Conservation (phyloP, 2,329 filamentous ascomycete genomes). For the Pseudogymnoascus sp. region DNA sequence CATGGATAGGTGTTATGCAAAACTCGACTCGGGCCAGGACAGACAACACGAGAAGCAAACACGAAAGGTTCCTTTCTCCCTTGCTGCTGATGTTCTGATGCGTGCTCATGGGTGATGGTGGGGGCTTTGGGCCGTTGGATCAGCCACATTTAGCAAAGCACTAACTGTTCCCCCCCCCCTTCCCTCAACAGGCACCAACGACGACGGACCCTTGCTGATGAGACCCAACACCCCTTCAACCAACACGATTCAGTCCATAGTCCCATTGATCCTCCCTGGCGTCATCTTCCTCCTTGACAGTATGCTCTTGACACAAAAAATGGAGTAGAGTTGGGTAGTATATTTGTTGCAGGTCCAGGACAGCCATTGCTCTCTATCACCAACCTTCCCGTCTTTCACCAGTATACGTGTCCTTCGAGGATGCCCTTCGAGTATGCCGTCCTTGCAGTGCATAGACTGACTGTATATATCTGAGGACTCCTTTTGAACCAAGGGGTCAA, state of each 20-base stretch:
- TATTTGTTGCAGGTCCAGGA: not conserved
- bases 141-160: constrained; percentile 6
- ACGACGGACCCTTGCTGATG: constrained; percentile 5
- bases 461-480: not conserved
- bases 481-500: not conserved
- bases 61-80: not conserved
- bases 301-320: constrained; percentile 6
- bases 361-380: not conserved
- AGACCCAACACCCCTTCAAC: constrained; percentile 8
- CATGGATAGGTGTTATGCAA: not conserved
- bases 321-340: not conserved
- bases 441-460: not conserved
- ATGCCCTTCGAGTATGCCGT: not conserved
- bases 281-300: not conserved
- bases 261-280: not conserved
- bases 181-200: constrained; percentile 7
- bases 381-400: not conserved
- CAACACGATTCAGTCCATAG: not conserved
- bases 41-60: not conserved
- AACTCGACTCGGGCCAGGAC: not conserved
- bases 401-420: constrained; percentile 1
- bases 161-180: not conserved
- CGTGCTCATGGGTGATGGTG: not conserved
- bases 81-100: not conserved
- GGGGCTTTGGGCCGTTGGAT: not conserved